These are phyloP conservation scores for Candida ortonii DNA, from an alignment of 805 yeast genomes.

Conservation along the genomic window DNA sequence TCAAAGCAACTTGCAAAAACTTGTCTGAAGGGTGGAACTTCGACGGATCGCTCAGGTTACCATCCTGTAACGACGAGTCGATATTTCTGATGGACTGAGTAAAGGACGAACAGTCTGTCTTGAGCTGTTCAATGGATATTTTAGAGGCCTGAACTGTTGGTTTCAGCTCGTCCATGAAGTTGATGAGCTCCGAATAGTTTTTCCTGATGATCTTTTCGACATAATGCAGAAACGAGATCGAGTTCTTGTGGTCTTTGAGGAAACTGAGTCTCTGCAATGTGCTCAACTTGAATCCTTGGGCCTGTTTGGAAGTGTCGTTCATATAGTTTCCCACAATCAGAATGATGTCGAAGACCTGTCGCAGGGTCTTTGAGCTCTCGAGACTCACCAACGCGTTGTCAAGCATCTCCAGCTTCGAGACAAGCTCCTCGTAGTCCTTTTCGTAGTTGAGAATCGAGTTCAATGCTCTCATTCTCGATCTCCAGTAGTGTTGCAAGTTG, in stretches of 20 bases:
- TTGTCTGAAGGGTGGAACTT: constrained; percentile 82
- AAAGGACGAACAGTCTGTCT: constrained; percentile 66
- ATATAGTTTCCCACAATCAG: constrained; percentile 92
- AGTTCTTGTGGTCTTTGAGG: constrained; percentile 83
- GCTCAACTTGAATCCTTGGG: constrained; percentile 85
- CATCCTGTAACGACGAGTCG: constrained; percentile 69
- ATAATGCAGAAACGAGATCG: constrained; percentile 87
- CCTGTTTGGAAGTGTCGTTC: constrained; percentile 92
- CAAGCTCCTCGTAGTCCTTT: constrained; percentile 73
- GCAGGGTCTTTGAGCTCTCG: constrained; percentile 62
- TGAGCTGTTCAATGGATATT: constrained; percentile 77
- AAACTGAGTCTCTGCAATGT: constrained; percentile 88
- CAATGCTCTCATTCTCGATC: constrained; percentile 82
- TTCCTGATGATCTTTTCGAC: constrained; percentile 85
- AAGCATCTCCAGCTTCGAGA: constrained; percentile 60
- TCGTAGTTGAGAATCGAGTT: constrained; percentile 66
- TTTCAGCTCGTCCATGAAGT: constrained; percentile 70
- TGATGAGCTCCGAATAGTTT: constrained; percentile 74
- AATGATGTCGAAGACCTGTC: constrained; percentile 76
- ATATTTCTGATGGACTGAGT: constrained; percentile 63
- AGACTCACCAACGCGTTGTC: constrained; percentile 73
- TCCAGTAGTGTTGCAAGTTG: constrained; percentile 88
- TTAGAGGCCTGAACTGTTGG: constrained; percentile 61
- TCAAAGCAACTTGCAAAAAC: constrained; percentile 56
- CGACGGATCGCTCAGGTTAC: constrained; percentile 78